phyloP scores from a whole-genome alignment of 768 basidiomycete species.

The Neoboletus magnificus region DNA sequence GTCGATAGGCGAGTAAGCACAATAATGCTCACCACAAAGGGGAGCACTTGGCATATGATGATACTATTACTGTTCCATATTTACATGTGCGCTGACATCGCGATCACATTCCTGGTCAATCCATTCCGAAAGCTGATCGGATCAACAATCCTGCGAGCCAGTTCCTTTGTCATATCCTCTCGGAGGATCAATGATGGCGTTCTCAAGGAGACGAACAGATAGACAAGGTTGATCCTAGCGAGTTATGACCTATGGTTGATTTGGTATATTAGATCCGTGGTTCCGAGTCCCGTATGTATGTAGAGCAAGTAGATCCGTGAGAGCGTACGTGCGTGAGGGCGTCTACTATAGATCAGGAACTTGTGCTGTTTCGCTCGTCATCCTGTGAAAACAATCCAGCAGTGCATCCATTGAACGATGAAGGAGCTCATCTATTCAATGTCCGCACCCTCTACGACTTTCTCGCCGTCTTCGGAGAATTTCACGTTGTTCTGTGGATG shows the following conservation, averaged over 20 bases:
- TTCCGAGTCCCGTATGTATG: too few species aligned
- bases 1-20: background rate
- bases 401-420: background rate
- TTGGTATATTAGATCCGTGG: background rate
- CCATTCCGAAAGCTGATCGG: background rate
- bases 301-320: background rate
- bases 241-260: background rate
- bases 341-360: background rate
- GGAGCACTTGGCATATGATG: too few species aligned
- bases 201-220: background rate
- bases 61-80: background rate
- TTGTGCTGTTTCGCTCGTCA: background rate
- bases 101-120: background rate
- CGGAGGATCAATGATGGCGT: background rate
- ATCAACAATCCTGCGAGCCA: background rate
- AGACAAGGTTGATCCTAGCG: background rate
- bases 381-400: background rate
- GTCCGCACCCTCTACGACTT: slow-evolving; percentile 52
- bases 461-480: slow-evolving; percentile 77
- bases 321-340: background rate
- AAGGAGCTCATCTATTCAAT: slow-evolving; percentile 8
- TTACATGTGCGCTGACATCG: background rate
- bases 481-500: slow-evolving; percentile 62
- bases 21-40: background rate
- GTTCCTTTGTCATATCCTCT: background rate